These are phyloP conservation scores for Trichoderma pleuroti DNA, from an alignment of 2,329 filamentous ascomycete species.

Conservation along the genomic window DNA sequence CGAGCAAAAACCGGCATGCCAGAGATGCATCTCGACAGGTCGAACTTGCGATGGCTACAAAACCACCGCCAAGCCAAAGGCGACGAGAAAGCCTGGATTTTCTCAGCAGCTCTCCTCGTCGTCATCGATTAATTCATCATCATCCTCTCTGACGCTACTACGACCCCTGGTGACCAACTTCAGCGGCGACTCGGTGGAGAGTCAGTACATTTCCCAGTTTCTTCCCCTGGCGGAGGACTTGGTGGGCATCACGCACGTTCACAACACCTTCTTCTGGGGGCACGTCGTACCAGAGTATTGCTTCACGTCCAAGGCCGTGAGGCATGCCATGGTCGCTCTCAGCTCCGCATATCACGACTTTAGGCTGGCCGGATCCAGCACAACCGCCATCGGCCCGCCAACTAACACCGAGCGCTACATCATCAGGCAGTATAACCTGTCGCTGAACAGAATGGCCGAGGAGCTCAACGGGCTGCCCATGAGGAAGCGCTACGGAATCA, in stretches of 20 bases:
- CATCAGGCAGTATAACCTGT: constrained; percentile 38
- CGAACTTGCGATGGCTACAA: constrained; percentile 38
- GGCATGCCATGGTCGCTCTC: constrained; percentile 35
- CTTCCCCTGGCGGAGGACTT: constrained; percentile 30
- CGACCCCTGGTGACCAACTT: constrained; percentile 36
- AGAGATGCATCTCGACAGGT: constrained; percentile 34
- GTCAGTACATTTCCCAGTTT: constrained; percentile 36
- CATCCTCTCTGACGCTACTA: constrained; percentile 19
- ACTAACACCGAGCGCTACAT: constrained; percentile 35
- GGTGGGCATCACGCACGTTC: constrained; percentile 29
- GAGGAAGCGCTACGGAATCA: constrained; percentile 24
- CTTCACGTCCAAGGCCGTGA: constrained; percentile 30
- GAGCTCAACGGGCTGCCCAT: constrained; percentile 12
- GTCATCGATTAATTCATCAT: constrained; percentile 1
- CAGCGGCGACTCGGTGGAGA: constrained; percentile 34
- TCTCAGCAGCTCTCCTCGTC: constrained; percentile 14
- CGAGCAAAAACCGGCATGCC: constrained; percentile 34
- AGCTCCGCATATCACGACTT: constrained; percentile 31
- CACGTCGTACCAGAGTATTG: constrained; percentile 31
- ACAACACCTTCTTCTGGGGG: constrained; percentile 31
- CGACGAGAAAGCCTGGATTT: constrained; percentile 2
- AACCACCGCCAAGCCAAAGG: constrained; percentile 14
- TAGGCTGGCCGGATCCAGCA: constrained; percentile 18
- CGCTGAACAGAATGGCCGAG: constrained; percentile 33
- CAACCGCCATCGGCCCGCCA: constrained; percentile 21